phyloP scores from a whole-genome alignment of 139 green algal species.

The Chlamydomonas sp. region DNA sequence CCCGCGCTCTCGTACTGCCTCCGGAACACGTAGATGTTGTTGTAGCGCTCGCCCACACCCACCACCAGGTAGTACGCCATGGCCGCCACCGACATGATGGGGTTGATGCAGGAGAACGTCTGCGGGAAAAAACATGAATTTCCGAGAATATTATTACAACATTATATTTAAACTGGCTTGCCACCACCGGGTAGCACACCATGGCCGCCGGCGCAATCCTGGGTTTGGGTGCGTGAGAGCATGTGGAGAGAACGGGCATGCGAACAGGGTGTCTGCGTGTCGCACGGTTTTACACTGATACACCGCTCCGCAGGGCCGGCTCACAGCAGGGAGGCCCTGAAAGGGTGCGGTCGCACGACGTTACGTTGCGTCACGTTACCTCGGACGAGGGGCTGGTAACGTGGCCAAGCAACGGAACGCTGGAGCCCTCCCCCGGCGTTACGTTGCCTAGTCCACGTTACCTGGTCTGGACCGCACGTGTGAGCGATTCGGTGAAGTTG shows the following conservation, averaged over 20 bases:
- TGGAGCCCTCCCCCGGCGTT: too few species aligned
- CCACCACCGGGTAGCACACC: background rate
- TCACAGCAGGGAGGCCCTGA: background rate
- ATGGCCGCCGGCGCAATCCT: background rate
- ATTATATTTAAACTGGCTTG: background rate
- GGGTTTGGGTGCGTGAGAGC: background rate
- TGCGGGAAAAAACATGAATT: background rate
- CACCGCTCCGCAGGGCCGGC: background rate
- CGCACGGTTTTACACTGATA: background rate
- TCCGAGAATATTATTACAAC: too few species aligned
- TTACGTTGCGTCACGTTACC: too few species aligned
- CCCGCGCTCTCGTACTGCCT: conserved; percentile 45
- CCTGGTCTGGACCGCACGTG: too few species aligned
- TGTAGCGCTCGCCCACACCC: background rate
- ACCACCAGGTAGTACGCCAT: background rate
- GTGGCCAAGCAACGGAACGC: too few species aligned
- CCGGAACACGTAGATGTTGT: conserved; percentile 48
- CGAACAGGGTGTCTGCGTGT: background rate
- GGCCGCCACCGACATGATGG: background rate
- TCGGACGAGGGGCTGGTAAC: too few species aligned
- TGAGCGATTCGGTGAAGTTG: too few species aligned
- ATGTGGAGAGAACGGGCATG: background rate
- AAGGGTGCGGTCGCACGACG: too few species aligned
- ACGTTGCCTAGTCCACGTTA: too few species aligned
- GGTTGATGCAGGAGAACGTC: conserved; percentile 1